Percentiles rank a stretch among this genome's conserved stretches.
These are phyloP conservation scores for Trichosporon inkin DNA, from an alignment of 1,284 basidiomycete species.

Conservation along the genomic window DNA sequence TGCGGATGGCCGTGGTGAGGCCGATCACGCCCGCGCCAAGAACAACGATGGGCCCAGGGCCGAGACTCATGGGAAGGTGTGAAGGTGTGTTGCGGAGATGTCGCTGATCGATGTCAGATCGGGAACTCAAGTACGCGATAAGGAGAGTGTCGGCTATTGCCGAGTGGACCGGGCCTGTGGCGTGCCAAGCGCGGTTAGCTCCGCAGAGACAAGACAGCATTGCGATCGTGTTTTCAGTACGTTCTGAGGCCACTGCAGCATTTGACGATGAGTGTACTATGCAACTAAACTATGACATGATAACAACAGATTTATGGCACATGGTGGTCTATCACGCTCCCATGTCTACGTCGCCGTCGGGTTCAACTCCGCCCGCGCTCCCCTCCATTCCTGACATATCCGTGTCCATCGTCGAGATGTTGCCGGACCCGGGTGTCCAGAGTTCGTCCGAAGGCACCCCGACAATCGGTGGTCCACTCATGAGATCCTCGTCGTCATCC, in stretches of 20 bases:
- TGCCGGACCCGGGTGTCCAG: background rate
- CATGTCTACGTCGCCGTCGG: constrained; percentile 2
- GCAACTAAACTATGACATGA: constrained; percentile 7
- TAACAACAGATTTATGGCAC: background rate
- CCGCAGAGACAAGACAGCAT: too few species aligned
- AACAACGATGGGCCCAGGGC: constrained; percentile 32
- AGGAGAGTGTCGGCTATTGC: background rate
- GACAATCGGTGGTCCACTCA: constrained; percentile 1
- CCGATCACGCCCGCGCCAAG: constrained; percentile 47
- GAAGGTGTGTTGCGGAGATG: background rate
- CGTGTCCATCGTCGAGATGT: constrained; percentile 1
- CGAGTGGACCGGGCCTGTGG: background rate
- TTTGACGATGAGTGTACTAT: background rate
- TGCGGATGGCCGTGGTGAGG: constrained; percentile 43
- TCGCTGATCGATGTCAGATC: too few species aligned
- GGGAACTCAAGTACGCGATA: background rate
- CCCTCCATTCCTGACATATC: background rate
- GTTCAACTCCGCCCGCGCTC: background rate
- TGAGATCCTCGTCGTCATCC: constrained; percentile 21
- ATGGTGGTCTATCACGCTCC: background rate
- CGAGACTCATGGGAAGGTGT: background rate
- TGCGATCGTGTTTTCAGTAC: background rate
- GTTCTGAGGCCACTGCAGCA: background rate
- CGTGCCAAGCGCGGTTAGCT: background rate
- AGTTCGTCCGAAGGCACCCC: constrained; percentile 5